Evolutionary conservation across 2,329 filamentous ascomycete species (phyloP), one percentile per base, ranked within the genome.

Genomic region (Clonostachys chloroleuca): DNA sequence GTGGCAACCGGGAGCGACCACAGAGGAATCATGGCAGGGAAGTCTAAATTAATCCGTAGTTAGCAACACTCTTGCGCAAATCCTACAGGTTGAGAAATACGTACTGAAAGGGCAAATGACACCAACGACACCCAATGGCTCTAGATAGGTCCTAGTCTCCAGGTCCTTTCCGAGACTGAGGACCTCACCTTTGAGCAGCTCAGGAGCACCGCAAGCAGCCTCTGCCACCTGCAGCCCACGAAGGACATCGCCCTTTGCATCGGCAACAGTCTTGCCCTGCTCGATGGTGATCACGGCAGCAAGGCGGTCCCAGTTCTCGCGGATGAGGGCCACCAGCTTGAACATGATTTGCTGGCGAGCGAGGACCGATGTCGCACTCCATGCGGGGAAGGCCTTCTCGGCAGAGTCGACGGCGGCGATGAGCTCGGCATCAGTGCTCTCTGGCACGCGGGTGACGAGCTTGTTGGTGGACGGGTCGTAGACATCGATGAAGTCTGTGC

Each of bases 91-190:
- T 4, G 18, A 18, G 18, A 30, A 30, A 30, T 4, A 30, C 24
- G 24, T 30, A 30, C 24, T 89, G 62, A 89, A 89, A 4, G 85
- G 85, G 70, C 85, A 89, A 51, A 89, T 89, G 37, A 85, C 83
- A 45, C 84, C 84, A 43, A 85, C 81, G 17, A 89, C 79, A 46
- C 85, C 85, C 56, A 89, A 67, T 51, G 85, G 83, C 72, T 89
- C 85, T 54, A 77, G 75, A 64, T 89, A 89, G 50, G 77, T 81
- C 60, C 84, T 72, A 20, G 86, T 89, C 70, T 89, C 86, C 86
- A 91, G 89, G 59, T 90, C 86, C 72, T 86, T 89, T n/a, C 85
- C 80, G 5, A 91, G 86, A 68, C 90, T 86, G 5, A 91, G 74
- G 34, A 91, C 74, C 66, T 90, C 86, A 40, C 87, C 87, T 54